Evolutionary conservation across 2,329 filamentous ascomycete genomes (phyloP), one percentile per base, ranked within the genome.

Genomic region (Aspergillus brasiliensis): DNA sequence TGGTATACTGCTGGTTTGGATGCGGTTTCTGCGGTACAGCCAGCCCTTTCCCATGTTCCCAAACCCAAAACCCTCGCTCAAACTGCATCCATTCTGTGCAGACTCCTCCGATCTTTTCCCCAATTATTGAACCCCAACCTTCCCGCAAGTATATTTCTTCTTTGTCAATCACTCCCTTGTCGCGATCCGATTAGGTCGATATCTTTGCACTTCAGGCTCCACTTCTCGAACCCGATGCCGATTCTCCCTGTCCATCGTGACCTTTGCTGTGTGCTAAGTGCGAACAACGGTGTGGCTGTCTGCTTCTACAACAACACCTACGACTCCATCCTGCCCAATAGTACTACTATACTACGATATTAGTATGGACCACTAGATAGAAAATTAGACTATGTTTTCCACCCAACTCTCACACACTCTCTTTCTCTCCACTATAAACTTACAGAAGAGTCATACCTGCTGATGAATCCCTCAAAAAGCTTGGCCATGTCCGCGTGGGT

Each of bases 401-500:
- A 51, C 48, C 17, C 38, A n/a, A n/a, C n/a, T 47, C 51, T 28
- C 51, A 52, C 38, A 19, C 40, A 38, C 38, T 34, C 44, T 46
- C 17, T 49, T 31, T 21, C 57, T 59, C 60, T 58, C 60, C 60
- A 62, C 62, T 55, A 42, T 19, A n/a, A n/a, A n/a, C 31, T 34
- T 34, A 8, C 49, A 19, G 57, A 56, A 58, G 59, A 56, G 58
- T 13, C 31, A 34, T 11, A 49, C 56, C 52, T 54, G 56, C 62
- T 61, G 58, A 61, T 63, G 62, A 62, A 61, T 61, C 48, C 54
- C 28, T 38, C 37, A 49, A 62, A 34, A 62, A 62, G 57, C 62
- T 64, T 64, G 60, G 58, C 55, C 55, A 10, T 60, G 48, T 60
- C 60, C 56, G 60, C 48, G 60, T 60, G 57, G 62, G 40, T 48